Conservation (phyloP, 257 asterid species). For the Nicotiana knightiana region DNA sequence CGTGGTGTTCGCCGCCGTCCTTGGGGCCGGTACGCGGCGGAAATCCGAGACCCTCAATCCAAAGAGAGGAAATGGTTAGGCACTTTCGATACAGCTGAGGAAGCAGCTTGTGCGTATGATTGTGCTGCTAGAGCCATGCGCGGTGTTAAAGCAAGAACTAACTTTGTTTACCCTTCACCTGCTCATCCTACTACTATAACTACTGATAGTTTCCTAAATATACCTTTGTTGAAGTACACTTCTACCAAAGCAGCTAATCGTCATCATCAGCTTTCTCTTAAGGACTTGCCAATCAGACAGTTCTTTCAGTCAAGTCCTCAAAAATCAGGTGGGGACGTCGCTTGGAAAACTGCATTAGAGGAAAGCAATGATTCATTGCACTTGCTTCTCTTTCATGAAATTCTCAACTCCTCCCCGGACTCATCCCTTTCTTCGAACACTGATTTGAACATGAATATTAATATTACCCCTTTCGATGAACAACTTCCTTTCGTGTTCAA, state of each 20-base stretch:
- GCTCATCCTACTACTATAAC: neutral
- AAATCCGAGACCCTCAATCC: slow-evolving; percentile 15
- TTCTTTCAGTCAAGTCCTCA: neutral
- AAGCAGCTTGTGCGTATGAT: slow-evolving; percentile 14
- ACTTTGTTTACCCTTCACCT: slow-evolving; percentile 6
- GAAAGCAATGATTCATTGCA: neutral
- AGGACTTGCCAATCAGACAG: neutral
- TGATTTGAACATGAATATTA: neutral
- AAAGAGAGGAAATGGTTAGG: slow-evolving; percentile 18
- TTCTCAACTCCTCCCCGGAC: neutral
- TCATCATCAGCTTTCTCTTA: neutral
- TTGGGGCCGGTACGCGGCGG: slow-evolving; percentile 14
- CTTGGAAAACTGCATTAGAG: neutral
- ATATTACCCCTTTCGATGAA: neutral
- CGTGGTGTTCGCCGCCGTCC: slow-evolving; percentile 17
- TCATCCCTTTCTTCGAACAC: neutral
- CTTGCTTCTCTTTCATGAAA: neutral
- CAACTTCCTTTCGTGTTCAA: neutral
- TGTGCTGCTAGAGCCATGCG: slow-evolving; percentile 16
- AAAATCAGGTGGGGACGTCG: neutral
- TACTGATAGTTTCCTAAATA: neutral
- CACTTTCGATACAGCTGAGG: slow-evolving; percentile 11
- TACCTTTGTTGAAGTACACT: neutral
- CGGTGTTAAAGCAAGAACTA: slow-evolving; percentile 10
- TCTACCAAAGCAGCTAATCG: neutral